phyloP scores from a whole-genome alignment of 345 rosid genomes.

The Linum usitatissimum region DNA sequence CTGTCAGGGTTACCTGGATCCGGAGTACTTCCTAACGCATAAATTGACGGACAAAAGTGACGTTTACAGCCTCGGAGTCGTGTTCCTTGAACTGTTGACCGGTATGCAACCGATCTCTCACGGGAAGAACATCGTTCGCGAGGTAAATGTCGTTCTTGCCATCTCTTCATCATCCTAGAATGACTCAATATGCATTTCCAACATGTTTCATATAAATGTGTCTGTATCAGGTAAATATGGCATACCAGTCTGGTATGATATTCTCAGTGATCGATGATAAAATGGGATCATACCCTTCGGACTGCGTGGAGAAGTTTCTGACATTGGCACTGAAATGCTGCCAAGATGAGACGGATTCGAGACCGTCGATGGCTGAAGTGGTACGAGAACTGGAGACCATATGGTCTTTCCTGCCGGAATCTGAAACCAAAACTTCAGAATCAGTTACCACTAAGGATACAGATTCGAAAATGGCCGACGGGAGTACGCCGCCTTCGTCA shows the following conservation, averaged over 20 bases:
- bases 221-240: slow-evolving; percentile 44
- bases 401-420: slow-evolving; percentile 51
- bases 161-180: neutral
- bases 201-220: neutral
- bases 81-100: slow-evolving; percentile 79
- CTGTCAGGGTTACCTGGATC: slow-evolving; percentile 93
- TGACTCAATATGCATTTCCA: neutral
- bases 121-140: slow-evolving; percentile 92
- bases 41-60: slow-evolving; percentile 94
- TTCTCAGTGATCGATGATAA: slow-evolving; percentile 64
- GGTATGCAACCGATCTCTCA: slow-evolving; percentile 92
- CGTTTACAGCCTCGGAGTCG: slow-evolving; percentile 91
- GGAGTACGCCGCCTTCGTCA: slow-evolving; percentile 28
- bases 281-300: slow-evolving; percentile 90
- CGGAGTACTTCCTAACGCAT: slow-evolving; percentile 88
- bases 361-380: slow-evolving; percentile 92
- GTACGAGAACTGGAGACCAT: slow-evolving; percentile 73
- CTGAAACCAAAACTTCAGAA: slow-evolving; percentile 22
- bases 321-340: slow-evolving; percentile 65
- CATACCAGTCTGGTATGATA: slow-evolving; percentile 62
- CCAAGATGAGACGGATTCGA: slow-evolving; percentile 54
- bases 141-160: slow-evolving; percentile 35
- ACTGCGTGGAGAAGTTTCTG: slow-evolving; percentile 69
- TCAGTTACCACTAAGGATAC: slow-evolving; percentile 5
- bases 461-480: neutral